Percentiles rank a stretch among this genome's conserved stretches.
Conservation (phyloP, 371 early-diverging fungal species). For the Blakeslea trispora region DNA sequence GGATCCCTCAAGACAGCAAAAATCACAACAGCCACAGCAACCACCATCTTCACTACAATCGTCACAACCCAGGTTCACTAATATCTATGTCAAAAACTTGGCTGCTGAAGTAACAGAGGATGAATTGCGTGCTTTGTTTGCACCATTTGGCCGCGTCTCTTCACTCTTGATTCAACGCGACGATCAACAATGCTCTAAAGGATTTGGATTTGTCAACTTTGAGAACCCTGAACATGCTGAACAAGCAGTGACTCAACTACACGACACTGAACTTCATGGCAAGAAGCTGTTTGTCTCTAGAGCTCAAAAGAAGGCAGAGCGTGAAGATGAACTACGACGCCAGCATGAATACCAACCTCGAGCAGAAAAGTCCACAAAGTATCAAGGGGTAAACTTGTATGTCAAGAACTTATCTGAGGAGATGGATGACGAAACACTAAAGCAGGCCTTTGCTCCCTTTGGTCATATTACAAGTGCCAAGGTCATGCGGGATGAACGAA, state of each 20-base stretch:
- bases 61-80: slow-evolving; percentile 83
- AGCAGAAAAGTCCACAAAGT: slow-evolving; percentile 87
- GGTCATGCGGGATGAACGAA: slow-evolving; percentile 94
- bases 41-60: slow-evolving; percentile 35
- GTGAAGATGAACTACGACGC: slow-evolving; percentile 91
- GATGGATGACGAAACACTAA: slow-evolving; percentile 89
- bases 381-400: slow-evolving; percentile 97
- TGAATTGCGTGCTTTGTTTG: slow-evolving; percentile 82
- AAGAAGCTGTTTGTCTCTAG: slow-evolving; percentile 96
- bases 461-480: slow-evolving; percentile 96
- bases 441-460: slow-evolving; percentile 87
- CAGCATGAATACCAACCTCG: slow-evolving; percentile 84
- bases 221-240: slow-evolving; percentile 89
- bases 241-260: slow-evolving; percentile 88
- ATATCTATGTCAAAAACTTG: slow-evolving; percentile 98
- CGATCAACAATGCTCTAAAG: slow-evolving; percentile 83
- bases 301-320: slow-evolving; percentile 98
- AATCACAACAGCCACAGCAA: slow-evolving; percentile 71
- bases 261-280: slow-evolving; percentile 87
- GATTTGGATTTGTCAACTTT: slow-evolving; percentile 98
- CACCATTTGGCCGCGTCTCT: slow-evolving; percentile 81
- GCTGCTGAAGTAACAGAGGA: slow-evolving; percentile 83
- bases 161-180: slow-evolving; percentile 78
- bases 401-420: slow-evolving; percentile 96
- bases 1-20: slow-evolving; percentile 74